A percentile compares a stretch with the other conserved stretches of the same genome.
Evolutionary conservation across 2,329 filamentous ascomycete species (phyloP).

Genomic region (Pseudopithomyces chartarum): DNA sequence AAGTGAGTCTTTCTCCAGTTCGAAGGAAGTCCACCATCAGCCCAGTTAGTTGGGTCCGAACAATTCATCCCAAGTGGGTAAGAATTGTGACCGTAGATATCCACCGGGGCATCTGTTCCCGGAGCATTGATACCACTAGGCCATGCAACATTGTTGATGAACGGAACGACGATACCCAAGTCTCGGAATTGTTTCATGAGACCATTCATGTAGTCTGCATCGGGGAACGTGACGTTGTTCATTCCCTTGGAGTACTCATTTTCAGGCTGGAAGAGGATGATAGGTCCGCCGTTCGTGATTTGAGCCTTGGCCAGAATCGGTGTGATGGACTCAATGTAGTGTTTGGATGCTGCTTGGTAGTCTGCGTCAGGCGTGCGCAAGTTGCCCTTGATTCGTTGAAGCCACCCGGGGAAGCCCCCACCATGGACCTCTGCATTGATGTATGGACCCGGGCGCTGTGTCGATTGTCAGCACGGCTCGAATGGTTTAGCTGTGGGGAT

Average conservation of each 20-base stretch:
- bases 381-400: slow-evolving; percentile 66
- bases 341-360: slow-evolving; percentile 68
- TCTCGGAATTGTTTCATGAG: slow-evolving; percentile 69
- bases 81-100: slow-evolving; percentile 68
- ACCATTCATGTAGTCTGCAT: slow-evolving; percentile 69
- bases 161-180: slow-evolving; percentile 72
- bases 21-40: slow-evolving; percentile 58
- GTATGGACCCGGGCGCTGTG: slow-evolving; percentile 64
- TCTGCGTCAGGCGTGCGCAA: slow-evolving; percentile 65
- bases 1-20: slow-evolving; percentile 59
- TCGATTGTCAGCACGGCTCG: not conserved
- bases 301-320: slow-evolving; percentile 74
- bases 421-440: slow-evolving; percentile 78
- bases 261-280: slow-evolving; percentile 78
- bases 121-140: slow-evolving; percentile 65
- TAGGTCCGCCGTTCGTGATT: slow-evolving; percentile 78
- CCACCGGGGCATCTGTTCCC: slow-evolving; percentile 59
- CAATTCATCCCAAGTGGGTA: slow-evolving; percentile 67
- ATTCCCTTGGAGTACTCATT: slow-evolving; percentile 71
- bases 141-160: slow-evolving; percentile 73
- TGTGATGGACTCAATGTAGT: slow-evolving; percentile 58
- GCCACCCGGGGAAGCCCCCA: slow-evolving; percentile 79
- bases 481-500: slow-evolving; percentile 7
- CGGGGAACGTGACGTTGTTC: slow-evolving; percentile 60
- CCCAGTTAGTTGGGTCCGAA: slow-evolving; percentile 65